Evolutionary conservation across 1,139 yeast genomes (phyloP), one percentile per base, ranked within the genome.

Genomic region (Chernovozyma sophiae-reginae): DNA sequence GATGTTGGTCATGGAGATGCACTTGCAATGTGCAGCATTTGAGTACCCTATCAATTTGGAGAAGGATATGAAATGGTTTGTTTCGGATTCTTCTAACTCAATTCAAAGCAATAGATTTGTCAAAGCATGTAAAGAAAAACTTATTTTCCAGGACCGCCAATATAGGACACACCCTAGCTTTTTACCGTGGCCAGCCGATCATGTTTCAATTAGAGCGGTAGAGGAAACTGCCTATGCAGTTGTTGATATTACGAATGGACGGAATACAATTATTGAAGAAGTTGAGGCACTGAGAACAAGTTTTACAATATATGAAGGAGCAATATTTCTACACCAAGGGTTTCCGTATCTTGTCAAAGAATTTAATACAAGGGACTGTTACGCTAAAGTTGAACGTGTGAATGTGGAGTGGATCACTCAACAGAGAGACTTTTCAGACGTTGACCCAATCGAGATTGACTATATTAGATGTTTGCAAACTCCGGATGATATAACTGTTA

Each of bases 281-380:
- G 77, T 92, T n/a, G 98, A 92, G 53, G 85, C 85, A 2, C 81
- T 86, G 34, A 72, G 98, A 48, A 86, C 95, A 0, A 81, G 90
- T 36, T 92, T 92, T 55, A 87, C 97, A 0, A 56, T 92, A 1
- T 94, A 94, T 55, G 97, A 92, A 56, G 99, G 98, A 1, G 98
- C 95, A 0, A 89, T 92, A 1, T 89, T 86, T 48, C 74, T 92
- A 34, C 97, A 92, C 53, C 97, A 92, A 57, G 99, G 99, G 3
- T 72, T 77, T 42, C 87, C 97, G 0, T 90, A 89, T 52, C 56
- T 94, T 26, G 90, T 94, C 0, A 77, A 83, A 39, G 95, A 89
- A 47, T 84, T 92, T 51, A 84, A 89, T 47, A 68, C 84, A 0
- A 86, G 85, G 24, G 82, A 77, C 12, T 72, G 71, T 39, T 86